Percentiles rank a stretch among this genome's conserved stretches.
Conservation (phyloP, 2,329 filamentous ascomycete species). For the Epicoccum sorghinum region DNA sequence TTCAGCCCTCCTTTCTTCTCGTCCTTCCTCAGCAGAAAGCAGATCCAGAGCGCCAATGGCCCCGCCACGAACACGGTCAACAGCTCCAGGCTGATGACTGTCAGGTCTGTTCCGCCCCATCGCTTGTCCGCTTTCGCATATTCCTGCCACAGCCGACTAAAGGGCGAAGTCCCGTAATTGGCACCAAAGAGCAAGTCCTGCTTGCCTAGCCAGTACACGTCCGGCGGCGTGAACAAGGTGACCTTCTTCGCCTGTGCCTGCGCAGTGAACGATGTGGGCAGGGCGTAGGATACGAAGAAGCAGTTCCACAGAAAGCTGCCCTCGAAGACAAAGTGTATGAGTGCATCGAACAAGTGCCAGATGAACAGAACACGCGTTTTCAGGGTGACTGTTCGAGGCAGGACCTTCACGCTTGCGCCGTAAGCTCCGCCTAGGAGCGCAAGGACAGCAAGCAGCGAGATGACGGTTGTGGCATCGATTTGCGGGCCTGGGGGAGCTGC, state of each 20-base stretch:
- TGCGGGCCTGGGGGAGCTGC: slow-evolving; percentile 57
- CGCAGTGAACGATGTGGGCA: slow-evolving; percentile 48
- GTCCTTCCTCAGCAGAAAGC: slow-evolving; percentile 56
- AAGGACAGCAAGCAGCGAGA: slow-evolving; percentile 62
- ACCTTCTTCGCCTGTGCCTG: slow-evolving; percentile 38
- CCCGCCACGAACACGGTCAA: slow-evolving; percentile 66
- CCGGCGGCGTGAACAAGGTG: slow-evolving; percentile 52
- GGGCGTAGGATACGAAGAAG: slow-evolving; percentile 71
- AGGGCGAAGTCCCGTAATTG: slow-evolving; percentile 61
- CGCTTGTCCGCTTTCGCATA: slow-evolving; percentile 68
- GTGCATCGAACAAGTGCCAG: slow-evolving; percentile 92
- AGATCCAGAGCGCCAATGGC: slow-evolving; percentile 64
- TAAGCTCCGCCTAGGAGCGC: slow-evolving; percentile 62
- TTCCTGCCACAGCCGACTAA: slow-evolving; percentile 67
- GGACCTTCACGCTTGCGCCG: slow-evolving; percentile 53
- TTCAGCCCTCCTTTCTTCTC: slow-evolving; percentile 46
- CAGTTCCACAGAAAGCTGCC: slow-evolving; percentile 92
- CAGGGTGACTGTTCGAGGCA: slow-evolving; percentile 60
- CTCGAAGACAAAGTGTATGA: slow-evolving; percentile 91
- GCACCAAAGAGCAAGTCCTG: slow-evolving; percentile 64
- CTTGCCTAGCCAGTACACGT: slow-evolving; percentile 61
- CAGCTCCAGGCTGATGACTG: slow-evolving; percentile 64
- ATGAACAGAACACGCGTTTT: slow-evolving; percentile 81
- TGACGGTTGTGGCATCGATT: slow-evolving; percentile 58
- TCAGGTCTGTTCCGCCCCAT: slow-evolving; percentile 65